A percentile compares a stretch with the other conserved stretches of the same genome.
These are phyloP conservation scores for Byssoonygena ceratinophila DNA, from an alignment of 2,329 filamentous ascomycete species.

Conservation along the genomic window DNA sequence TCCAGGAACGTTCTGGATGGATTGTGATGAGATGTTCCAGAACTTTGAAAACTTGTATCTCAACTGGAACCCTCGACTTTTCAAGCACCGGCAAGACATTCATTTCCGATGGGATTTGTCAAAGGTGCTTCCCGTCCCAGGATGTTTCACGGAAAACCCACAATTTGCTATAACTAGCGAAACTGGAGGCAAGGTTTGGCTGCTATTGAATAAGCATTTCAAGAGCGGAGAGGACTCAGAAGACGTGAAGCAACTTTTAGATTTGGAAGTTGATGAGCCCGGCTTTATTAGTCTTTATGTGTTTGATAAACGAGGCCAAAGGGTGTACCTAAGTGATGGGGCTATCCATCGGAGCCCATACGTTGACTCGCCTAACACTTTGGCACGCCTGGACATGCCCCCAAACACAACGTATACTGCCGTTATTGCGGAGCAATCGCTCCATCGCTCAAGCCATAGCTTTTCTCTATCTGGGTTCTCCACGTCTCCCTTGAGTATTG, in stretches of 20 bases:
- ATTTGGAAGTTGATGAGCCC: conserved; percentile 40
- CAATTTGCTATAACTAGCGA: conserved; percentile 48
- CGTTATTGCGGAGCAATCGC: conserved; percentile 66
- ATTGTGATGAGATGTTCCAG: conserved; percentile 73
- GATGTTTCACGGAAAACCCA: conserved; percentile 59
- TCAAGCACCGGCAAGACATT: conserved; percentile 69
- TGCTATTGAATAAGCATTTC: conserved; percentile 80
- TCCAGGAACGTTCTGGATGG: conserved; percentile 89
- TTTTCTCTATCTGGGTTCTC: conserved; percentile 84
- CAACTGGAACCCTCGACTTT: conserved; percentile 89
- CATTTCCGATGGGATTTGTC: conserved; percentile 76
- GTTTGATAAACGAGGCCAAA: conserved; percentile 59
- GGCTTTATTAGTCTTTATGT: conserved; percentile 84
- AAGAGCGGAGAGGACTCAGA: conserved; percentile 49
- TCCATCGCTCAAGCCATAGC: conserved; percentile 62
- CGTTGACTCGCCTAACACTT: conserved; percentile 84
- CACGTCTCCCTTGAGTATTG: conserved; percentile 49
- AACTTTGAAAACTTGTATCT: conserved; percentile 94
- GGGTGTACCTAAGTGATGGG: conserved; percentile 63
- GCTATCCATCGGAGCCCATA: conserved; percentile 68
- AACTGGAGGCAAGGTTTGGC: conserved; percentile 58
- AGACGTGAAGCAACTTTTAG: conserved; percentile 15
- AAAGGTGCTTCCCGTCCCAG: conserved; percentile 48
- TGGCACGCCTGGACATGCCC: conserved; percentile 61
- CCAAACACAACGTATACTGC: conserved; percentile 46